phyloP scores from a whole-genome alignment of 768 basidiomycete genomes.

The Tricholoma sp. region DNA sequence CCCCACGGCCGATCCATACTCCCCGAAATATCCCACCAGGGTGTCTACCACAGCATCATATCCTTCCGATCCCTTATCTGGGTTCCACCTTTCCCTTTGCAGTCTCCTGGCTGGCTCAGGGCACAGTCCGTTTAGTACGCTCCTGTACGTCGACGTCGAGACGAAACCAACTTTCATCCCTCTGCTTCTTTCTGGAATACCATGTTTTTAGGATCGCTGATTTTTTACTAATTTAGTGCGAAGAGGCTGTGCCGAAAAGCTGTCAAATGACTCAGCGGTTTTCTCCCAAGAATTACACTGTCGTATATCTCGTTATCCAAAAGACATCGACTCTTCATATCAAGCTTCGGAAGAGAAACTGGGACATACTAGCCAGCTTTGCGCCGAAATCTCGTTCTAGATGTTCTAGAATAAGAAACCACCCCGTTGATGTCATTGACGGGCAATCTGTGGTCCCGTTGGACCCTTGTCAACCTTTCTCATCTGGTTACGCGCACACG shows the following conservation, averaged over 20 bases:
- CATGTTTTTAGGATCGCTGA: neutral
- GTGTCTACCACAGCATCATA: too few species aligned
- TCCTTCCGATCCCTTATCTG: too few species aligned
- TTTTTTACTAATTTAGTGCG: neutral
- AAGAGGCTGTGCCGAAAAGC: neutral
- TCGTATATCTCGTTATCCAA: neutral
- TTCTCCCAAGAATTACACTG: neutral
- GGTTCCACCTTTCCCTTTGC: too few species aligned
- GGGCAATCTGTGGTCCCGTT: too few species aligned
- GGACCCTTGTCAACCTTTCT: too few species aligned
- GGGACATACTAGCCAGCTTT: neutral
- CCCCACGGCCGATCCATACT: too few species aligned
- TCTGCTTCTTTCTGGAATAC: neutral
- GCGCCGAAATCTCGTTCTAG: neutral
- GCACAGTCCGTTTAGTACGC: too few species aligned
- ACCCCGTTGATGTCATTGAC: too few species aligned
- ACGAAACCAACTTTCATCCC: neutral
- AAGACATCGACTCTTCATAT: neutral
- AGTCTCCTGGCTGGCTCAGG: too few species aligned
- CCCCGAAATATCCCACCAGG: too few species aligned
- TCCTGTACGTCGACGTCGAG: neutral
- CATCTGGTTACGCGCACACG: too few species aligned
- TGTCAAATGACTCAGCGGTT: neutral
- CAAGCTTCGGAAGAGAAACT: neutral
- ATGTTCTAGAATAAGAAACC: too few species aligned